Conservation (phyloP, 2,329 filamentous ascomycete genomes). For the Orbilia ellipsospora region DNA sequence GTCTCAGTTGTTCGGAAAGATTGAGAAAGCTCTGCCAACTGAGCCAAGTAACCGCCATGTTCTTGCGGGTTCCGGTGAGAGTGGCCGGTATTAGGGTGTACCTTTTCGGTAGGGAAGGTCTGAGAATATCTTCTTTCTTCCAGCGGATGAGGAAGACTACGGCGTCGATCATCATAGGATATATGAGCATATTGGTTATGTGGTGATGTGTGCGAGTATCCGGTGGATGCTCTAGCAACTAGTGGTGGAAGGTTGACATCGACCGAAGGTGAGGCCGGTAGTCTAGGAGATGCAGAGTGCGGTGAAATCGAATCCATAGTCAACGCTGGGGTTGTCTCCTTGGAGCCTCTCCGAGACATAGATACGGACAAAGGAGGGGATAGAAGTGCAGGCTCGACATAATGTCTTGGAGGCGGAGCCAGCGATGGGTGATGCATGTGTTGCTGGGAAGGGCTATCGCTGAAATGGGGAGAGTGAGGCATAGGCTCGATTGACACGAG, state of each 20-base stretch:
- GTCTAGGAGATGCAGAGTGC: constrained; percentile 70
- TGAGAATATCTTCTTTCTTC: constrained; percentile 49
- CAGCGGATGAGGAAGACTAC: constrained; percentile 52
- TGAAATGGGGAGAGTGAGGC: constrained; percentile 53
- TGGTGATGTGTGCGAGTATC: constrained; percentile 55
- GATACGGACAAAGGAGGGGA: constrained; percentile 74
- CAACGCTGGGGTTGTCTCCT: constrained; percentile 74
- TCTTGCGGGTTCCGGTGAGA: constrained; percentile 50
- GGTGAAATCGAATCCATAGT: constrained; percentile 76
- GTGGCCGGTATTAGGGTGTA: constrained; percentile 16
- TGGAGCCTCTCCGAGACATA: constrained; percentile 69
- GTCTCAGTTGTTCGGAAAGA: constrained; percentile 44
- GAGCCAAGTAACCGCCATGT: constrained; percentile 52
- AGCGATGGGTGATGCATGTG: constrained; percentile 56
- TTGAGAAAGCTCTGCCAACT: constrained; percentile 47
- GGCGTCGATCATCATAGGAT: constrained; percentile 50
- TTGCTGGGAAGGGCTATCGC: constrained; percentile 60
- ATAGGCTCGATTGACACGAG: constrained; percentile 57
- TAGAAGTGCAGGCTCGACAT: constrained; percentile 66
- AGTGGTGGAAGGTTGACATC: constrained; percentile 57
- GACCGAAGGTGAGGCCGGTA: constrained; percentile 60
- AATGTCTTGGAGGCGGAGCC: constrained; percentile 60
- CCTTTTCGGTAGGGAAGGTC: constrained; percentile 27
- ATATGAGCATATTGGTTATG: constrained; percentile 37
- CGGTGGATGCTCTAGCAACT: constrained; percentile 41